Percentiles rank a stretch among this genome's conserved stretches.
phyloP scores from a whole-genome alignment of 2,329 filamentous ascomycete species.

The Aspergillus pseudoglaucus region DNA sequence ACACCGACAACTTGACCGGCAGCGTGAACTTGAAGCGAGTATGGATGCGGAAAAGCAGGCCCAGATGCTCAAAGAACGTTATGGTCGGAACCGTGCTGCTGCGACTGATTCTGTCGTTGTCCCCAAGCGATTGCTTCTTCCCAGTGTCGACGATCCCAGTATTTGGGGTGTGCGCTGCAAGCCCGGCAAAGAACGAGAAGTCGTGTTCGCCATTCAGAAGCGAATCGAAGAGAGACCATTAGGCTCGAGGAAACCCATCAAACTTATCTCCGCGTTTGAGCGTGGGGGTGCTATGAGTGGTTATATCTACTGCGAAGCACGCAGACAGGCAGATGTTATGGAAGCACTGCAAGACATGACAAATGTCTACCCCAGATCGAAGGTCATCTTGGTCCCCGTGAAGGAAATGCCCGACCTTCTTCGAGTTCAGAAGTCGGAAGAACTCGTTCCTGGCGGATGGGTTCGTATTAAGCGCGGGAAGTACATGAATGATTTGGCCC shows the following conservation, averaged over 20 bases:
- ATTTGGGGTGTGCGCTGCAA: constrained; percentile 94
- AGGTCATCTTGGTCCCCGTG: constrained; percentile 82
- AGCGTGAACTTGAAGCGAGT: constrained; percentile 77
- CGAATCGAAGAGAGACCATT: constrained; percentile 70
- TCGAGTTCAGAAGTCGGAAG: constrained; percentile 77
- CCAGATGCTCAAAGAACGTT: constrained; percentile 76
- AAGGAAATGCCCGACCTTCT: constrained; percentile 98
- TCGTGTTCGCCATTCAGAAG: constrained; percentile 81
- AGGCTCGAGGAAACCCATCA: constrained; percentile 70
- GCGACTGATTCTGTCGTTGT: constrained; percentile 68
- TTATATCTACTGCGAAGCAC: constrained; percentile 90
- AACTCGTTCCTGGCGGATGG: constrained; percentile 80
- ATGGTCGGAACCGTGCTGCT: constrained; percentile 68
- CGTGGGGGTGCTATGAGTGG: constrained; percentile 84
- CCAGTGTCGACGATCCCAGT: constrained; percentile 88
- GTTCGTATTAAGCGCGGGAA: constrained; percentile 78
- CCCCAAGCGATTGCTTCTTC: constrained; percentile 78
- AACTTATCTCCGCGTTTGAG: constrained; percentile 87
- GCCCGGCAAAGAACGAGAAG: constrained; percentile 90
- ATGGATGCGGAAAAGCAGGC: constrained; percentile 93
- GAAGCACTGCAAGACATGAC: constrained; percentile 75
- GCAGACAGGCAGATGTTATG: constrained; percentile 77
- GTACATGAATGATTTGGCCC: constrained; percentile 83
- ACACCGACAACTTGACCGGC: constrained; percentile 88
- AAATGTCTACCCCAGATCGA: constrained; percentile 82